phyloP scores from a whole-genome alignment of 257 asterid genomes.

The Paulownia fortunei region DNA sequence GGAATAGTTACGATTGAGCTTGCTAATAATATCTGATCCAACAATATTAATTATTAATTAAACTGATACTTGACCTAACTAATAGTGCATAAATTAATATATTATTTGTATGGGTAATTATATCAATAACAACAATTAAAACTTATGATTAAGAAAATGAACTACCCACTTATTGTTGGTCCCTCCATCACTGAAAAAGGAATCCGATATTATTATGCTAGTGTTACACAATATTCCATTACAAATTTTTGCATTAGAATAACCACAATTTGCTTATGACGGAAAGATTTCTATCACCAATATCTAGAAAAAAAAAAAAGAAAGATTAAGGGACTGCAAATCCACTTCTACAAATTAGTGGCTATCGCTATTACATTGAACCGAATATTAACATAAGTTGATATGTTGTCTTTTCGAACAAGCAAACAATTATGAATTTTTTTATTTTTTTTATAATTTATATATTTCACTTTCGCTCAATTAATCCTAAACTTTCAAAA shows the following conservation, averaged over 20 bases:
- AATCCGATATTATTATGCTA: slow-evolving; percentile 18
- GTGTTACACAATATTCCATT: slow-evolving; percentile 38
- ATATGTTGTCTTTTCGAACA: too few relatives aligned
- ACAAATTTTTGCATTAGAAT: slow-evolving; percentile 31
- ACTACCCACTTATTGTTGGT: slow-evolving; percentile 37
- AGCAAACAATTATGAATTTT: too few relatives aligned
- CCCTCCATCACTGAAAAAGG: slow-evolving; percentile 43
- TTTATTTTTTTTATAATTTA: too few relatives aligned
- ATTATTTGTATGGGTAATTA: not conserved
- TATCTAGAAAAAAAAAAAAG: not conserved
- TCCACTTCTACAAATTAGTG: slow-evolving; percentile 44
- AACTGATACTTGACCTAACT: not conserved
- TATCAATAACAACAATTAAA: not conserved
- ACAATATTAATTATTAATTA: not conserved
- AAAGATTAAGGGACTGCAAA: slow-evolving; percentile 33
- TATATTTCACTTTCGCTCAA: too few relatives aligned
- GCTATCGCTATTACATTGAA: slow-evolving; percentile 5
- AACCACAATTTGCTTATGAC: slow-evolving; percentile 25
- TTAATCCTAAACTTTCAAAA: too few relatives aligned
- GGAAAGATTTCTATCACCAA: slow-evolving; percentile 23
- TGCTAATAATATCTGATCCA: not conserved
- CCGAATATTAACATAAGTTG: not conserved
- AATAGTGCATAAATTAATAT: slow-evolving; percentile 3
- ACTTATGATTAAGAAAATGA: slow-evolving; percentile 26
- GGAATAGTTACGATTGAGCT: not conserved